Conservation (phyloP, 371 early-diverging fungal genomes). For the Chytridium lagenaria region DNA sequence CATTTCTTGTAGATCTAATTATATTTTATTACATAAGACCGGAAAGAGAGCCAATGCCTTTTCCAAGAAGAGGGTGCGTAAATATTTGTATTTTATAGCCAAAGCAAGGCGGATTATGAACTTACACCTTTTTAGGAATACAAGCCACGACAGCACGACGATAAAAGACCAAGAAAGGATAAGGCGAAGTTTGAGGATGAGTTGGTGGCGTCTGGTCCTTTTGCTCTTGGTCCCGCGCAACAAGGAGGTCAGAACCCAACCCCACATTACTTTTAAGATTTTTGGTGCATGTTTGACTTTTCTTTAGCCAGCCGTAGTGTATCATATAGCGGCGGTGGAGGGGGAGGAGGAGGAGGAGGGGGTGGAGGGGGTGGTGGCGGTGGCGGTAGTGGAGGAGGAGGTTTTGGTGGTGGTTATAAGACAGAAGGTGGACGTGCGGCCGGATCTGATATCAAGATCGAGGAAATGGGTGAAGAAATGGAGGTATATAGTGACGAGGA, state of each 20-base stretch:
- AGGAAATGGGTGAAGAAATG: background rate
- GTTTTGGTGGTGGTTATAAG: too few species aligned
- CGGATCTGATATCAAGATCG: slow-evolving; percentile 8
- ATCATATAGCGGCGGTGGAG: too few species aligned
- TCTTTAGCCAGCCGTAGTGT: too few species aligned
- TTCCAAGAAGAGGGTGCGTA: background rate
- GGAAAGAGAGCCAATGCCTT: too few species aligned
- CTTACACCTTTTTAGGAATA: background rate
- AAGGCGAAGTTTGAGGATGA: background rate
- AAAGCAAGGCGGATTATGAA: too few species aligned
- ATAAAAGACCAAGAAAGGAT: background rate
- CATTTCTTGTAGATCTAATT: too few species aligned
- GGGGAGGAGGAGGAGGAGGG: background rate
- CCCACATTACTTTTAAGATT: background rate
- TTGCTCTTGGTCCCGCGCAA: slow-evolving; percentile 10
- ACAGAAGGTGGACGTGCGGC: too few species aligned
- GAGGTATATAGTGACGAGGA: too few species aligned
- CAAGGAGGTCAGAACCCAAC: background rate
- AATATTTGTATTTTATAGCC: background rate
- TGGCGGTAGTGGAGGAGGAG: background rate
- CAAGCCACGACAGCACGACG: background rate
- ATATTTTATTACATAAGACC: too few species aligned
- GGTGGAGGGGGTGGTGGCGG: slow-evolving; percentile 3
- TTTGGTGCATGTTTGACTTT: too few species aligned
- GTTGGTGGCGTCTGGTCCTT: slow-evolving; percentile 3